phyloP scores from a whole-genome alignment of 257 asterid species.

The Capsicum rhomboideum region DNA sequence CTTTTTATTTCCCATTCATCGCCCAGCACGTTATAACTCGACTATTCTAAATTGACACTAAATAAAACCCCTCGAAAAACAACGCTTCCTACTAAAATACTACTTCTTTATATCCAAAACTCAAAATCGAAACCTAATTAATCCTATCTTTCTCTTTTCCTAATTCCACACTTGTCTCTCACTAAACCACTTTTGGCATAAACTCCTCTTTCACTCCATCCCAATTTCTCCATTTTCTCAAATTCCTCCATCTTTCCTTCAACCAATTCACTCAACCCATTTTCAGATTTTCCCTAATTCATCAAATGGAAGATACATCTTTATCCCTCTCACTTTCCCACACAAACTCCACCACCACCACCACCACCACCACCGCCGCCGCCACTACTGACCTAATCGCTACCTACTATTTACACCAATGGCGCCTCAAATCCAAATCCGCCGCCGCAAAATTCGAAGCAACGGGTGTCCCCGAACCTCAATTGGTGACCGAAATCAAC shows the following conservation, averaged over 20 bases:
- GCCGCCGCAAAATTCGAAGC: slow-evolving; percentile 23
- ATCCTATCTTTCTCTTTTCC: too few species aligned
- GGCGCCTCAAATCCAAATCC: slow-evolving; percentile 59
- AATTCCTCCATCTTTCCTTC: neutral
- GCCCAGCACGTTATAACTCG: too few species aligned
- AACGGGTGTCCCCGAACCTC: slow-evolving; percentile 10
- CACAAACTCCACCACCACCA: too few species aligned
- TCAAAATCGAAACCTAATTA: too few species aligned
- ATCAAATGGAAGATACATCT: neutral
- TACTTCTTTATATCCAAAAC: too few species aligned
- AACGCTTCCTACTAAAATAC: too few species aligned
- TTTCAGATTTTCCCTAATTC: neutral
- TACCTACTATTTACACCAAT: slow-evolving; percentile 57
- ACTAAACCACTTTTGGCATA: too few species aligned
- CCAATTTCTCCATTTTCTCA: neutral
- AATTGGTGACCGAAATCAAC: neutral
- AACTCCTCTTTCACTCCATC: too few species aligned
- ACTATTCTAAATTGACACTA: too few species aligned
- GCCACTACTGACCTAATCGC: slow-evolving; percentile 40
- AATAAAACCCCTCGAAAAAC: too few species aligned
- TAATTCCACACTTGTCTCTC: too few species aligned
- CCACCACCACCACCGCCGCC: neutral
- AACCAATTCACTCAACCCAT: neutral
- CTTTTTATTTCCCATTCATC: too few species aligned
- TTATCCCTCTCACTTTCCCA: slow-evolving; percentile 5